A percentile compares a stretch with the other conserved stretches of the same genome.
Conservation (phyloP, 1,284 basidiomycete genomes). For the Sanghuangporus weigelae region DNA sequence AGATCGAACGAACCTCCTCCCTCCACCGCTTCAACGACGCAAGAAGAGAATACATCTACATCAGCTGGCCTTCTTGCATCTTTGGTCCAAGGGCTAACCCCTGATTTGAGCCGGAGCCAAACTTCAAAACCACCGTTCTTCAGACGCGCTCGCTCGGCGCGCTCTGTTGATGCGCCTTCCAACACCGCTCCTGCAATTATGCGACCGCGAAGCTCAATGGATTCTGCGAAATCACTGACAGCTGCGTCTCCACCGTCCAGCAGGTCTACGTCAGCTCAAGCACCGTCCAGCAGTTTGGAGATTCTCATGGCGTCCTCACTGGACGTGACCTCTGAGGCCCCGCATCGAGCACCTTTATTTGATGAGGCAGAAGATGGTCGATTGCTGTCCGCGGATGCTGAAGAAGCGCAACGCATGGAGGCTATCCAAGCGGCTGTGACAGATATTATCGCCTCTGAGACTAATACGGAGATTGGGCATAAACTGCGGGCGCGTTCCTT, state of each 20-base stretch:
- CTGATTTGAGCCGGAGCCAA: conserved; percentile 9
- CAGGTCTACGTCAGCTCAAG: conserved; percentile 28
- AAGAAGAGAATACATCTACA: neutral
- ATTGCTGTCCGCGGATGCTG: conserved; percentile 42
- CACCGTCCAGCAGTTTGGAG: conserved; percentile 56
- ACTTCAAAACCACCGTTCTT: conserved; percentile 2
- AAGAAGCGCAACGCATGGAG: conserved; percentile 77
- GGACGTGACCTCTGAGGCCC: conserved; percentile 42
- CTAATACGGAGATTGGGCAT: conserved; percentile 32
- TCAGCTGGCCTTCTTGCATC: conserved; percentile 14
- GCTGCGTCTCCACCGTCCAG: conserved; percentile 22
- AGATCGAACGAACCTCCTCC: neutral
- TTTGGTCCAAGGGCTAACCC: conserved; percentile 14
- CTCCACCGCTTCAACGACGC: neutral
- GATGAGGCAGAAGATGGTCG: conserved; percentile 63
- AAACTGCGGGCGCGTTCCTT: conserved; percentile 13
- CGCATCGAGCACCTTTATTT: conserved; percentile 69
- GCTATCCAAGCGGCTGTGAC: conserved; percentile 92
- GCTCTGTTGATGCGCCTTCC: neutral
- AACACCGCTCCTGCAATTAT: neutral
- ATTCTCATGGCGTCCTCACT: conserved; percentile 69
- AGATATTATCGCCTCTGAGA: conserved; percentile 87
- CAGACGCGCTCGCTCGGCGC: conserved; percentile 4
- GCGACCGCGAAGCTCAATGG: conserved; percentile 4
- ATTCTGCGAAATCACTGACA: neutral